phyloP scores from a whole-genome alignment of 495 filamentous ascomycete species.

The Lasiosphaeria hispida region DNA sequence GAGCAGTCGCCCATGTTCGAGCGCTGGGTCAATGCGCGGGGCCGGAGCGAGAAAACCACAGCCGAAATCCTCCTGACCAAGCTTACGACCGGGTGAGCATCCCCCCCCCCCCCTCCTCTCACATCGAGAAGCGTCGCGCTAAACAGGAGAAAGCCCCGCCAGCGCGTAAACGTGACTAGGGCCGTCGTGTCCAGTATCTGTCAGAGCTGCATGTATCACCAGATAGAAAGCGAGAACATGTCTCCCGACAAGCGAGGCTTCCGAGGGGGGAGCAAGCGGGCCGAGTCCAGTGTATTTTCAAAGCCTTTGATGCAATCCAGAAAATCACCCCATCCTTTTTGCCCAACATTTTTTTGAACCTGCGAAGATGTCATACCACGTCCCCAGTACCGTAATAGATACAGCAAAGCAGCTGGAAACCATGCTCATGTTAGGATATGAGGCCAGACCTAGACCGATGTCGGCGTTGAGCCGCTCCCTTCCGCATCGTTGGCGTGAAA shows the following conservation, averaged over 20 bases:
- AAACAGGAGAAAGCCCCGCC: too few species aligned
- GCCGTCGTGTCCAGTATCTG: background rate
- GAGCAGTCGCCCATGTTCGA: background rate
- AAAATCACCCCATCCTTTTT: background rate
- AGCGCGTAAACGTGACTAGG: too few species aligned
- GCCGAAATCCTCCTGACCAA: background rate
- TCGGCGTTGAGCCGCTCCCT: background rate
- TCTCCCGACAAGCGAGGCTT: background rate
- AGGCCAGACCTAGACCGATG: background rate
- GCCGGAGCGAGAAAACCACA: background rate
- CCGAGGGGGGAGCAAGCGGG: background rate
- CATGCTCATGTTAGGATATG: background rate
- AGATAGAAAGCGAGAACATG: background rate
- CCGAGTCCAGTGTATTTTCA: background rate
- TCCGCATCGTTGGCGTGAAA: slow-evolving; percentile 55
- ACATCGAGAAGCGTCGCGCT: background rate
- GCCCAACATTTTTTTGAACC: background rate
- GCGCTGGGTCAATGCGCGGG: background rate
- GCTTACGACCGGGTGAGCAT: background rate
- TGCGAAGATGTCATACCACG: too few species aligned
- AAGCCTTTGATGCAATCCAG: slow-evolving; percentile 5
- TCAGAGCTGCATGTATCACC: background rate
- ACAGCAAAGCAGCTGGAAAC: too few species aligned
- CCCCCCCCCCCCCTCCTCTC: background rate
- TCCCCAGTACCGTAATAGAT: too few species aligned